Base-by-base conservation (phyloP, 768 basidiomycete genomes). In the Serendipita vermifera region DNA sequence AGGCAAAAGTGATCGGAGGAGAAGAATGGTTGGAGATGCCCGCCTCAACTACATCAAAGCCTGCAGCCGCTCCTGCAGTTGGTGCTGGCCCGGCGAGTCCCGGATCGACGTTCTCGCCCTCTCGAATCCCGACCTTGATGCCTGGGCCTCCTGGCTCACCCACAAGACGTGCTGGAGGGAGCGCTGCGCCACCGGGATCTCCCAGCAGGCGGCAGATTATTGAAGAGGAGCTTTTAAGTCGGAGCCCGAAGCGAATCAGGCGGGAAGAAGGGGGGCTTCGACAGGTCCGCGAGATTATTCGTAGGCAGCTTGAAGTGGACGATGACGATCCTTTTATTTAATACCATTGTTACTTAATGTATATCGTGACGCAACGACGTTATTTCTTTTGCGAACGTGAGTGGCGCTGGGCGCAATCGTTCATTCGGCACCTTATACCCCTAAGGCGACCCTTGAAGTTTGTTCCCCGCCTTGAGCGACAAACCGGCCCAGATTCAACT, bases 201-300 rank as follows among this genome's bases (percentile, higher is more conserved):
- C 43, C 38, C n/a, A 13, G 33, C 38, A 33, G 24, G 38, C 32
- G 14, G 38, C 38, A 78, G 55, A 77, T 82, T 56, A 84, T 80
- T 60, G 79, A 75, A 20, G 69, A 76, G 57, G 80, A 81, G 65
- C 62, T 87, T 17, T 67, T 80, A 14, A 79, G 73, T 26, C 74
- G 86, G 43, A 89, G 87, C 66, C 87, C 87, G 5, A 78, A 77
- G 56, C 71, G 78, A 58, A 81, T 90, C 33, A 83, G 80, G 64
- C 74, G 73, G 26, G 85, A 87, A 63, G 75, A 71, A 3, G 83
- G 86, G 31, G 85, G 87, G 0, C 71, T 90, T 61, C 75, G 87
- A 35, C 78, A 85, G 65, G 87, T 89, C 31, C 72, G 87, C 57
- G 87, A 90, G 68, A 82, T 86, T 63, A 85, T 90, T 64, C 76